Percentiles rank a stretch among this genome's conserved stretches.
Conservation (phyloP, 495 filamentous ascomycete genomes). For the Bombardia bombarda region DNA sequence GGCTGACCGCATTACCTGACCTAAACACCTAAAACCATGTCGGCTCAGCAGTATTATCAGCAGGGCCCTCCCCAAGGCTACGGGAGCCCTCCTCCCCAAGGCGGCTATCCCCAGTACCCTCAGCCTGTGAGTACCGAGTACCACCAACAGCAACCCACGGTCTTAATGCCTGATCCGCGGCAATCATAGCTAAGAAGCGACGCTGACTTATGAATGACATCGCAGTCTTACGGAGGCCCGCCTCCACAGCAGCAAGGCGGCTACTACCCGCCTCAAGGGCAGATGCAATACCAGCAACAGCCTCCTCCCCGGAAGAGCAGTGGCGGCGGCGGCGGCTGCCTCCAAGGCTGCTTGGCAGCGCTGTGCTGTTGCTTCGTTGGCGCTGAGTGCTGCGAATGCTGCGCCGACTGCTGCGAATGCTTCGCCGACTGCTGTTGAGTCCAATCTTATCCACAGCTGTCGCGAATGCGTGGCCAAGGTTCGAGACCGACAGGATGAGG, state of each 20-base stretch:
- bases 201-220: too few relatives aligned
- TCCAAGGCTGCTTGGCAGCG: conserved; percentile 57
- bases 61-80: conserved; percentile 14
- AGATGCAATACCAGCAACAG: conserved; percentile 51
- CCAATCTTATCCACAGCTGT: too few relatives aligned
- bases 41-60: conserved; percentile 26
- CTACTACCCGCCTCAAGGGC: conserved; percentile 21
- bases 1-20: too few relatives aligned
- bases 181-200: too few relatives aligned
- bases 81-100: conserved; percentile 10
- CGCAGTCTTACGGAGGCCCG: too few relatives aligned
- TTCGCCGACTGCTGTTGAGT: conserved; percentile 45
- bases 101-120: conserved; percentile 13
- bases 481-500: too few relatives aligned
- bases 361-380: conserved; percentile 75
- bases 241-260: too few relatives aligned
- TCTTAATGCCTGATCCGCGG: not conserved
- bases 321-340: conserved; percentile 48
- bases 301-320: conserved; percentile 43
- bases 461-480: not conserved
- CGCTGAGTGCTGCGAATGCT: conserved; percentile 73
- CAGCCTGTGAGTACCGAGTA: not conserved
- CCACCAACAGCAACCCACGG: not conserved
- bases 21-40: conserved; percentile 18
- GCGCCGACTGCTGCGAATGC: conserved; percentile 62